Evolutionary conservation across 1,284 basidiomycete species (phyloP).

Genomic region (Ceratobasidium sp.): DNA sequence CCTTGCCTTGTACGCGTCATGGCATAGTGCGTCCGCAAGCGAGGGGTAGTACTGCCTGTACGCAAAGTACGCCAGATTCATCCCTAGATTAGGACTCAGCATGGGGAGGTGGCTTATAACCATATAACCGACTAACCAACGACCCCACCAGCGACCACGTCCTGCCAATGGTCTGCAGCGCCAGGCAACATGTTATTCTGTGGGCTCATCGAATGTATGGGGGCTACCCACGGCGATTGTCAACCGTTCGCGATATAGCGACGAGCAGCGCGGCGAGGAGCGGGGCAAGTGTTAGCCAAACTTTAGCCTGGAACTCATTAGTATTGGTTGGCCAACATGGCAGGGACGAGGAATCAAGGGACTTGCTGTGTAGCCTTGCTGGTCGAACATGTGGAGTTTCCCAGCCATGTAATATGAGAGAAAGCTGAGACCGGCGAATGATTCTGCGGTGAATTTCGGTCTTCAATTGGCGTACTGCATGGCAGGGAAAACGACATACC

Average conservation of each 20-base stretch:
- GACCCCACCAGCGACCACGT: constrained; percentile 84
- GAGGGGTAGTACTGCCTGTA: constrained; percentile 85
- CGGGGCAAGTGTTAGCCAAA: constrained; percentile 84
- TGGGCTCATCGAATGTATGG: background rate
- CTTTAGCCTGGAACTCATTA: constrained; percentile 63
- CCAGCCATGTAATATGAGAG: constrained; percentile 89
- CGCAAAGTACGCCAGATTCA: constrained; percentile 78
- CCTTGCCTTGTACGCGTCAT: constrained; percentile 53
- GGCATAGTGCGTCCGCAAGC: constrained; percentile 67
- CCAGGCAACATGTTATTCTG: constrained; percentile 2
- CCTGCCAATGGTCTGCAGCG: constrained; percentile 82
- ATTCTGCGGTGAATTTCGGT: constrained; percentile 63
- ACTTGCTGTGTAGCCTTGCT: constrained; percentile 71
- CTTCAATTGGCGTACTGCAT: background rate
- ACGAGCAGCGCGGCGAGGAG: constrained; percentile 85
- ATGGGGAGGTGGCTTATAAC: background rate
- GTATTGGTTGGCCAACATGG: background rate
- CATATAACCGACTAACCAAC: constrained; percentile 63
- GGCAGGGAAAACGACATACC: constrained; percentile 59
- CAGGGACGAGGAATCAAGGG: background rate
- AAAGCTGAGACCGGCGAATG: constrained; percentile 93
- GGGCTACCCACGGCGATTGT: constrained; percentile 76
- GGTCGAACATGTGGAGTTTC: constrained; percentile 91
- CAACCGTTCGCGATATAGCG: constrained; percentile 89
- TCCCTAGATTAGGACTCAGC: constrained; percentile 2